phyloP scores from a whole-genome alignment of 768 basidiomycete species.

The Tulasnella sp. region DNA sequence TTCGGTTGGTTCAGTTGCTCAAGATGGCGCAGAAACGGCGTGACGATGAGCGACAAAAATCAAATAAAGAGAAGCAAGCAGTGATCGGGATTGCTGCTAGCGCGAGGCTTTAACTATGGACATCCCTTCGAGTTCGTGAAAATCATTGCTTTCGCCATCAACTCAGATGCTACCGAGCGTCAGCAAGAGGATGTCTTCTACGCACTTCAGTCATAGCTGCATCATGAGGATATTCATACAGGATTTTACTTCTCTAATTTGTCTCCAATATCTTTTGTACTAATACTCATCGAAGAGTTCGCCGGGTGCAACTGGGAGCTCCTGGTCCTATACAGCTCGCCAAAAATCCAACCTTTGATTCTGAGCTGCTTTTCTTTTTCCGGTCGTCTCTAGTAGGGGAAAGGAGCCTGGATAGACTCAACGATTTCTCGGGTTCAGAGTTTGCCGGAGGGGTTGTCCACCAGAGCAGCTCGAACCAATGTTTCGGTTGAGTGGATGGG shows the following conservation, averaged over 20 bases:
- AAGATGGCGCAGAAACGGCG: constrained; percentile 25
- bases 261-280: too few relatives aligned
- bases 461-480: not conserved
- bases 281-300: too few relatives aligned
- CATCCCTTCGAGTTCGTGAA: not conserved
- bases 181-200: not conserved
- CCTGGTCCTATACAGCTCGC: too few relatives aligned
- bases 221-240: too few relatives aligned
- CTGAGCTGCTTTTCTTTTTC: too few relatives aligned
- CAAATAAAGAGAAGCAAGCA: not conserved
- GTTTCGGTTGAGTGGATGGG: not conserved
- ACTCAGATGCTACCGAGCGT: not conserved
- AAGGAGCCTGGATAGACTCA: too few relatives aligned
- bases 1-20: constrained; percentile 20
- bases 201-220: too few relatives aligned
- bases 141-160: not conserved
- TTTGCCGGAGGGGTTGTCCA: not conserved
- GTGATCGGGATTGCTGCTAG: not conserved
- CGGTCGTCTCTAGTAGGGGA: too few relatives aligned
- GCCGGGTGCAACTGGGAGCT: too few relatives aligned
- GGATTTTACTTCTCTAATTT: too few relatives aligned
- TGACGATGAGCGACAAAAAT: constrained; percentile 14
- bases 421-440: not conserved
- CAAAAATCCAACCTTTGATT: too few relatives aligned
- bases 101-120: not conserved